Evolutionary conservation across 352 stramenopile genomes (phyloP).

Genomic region (Aphanomyces cochlioides): DNA sequence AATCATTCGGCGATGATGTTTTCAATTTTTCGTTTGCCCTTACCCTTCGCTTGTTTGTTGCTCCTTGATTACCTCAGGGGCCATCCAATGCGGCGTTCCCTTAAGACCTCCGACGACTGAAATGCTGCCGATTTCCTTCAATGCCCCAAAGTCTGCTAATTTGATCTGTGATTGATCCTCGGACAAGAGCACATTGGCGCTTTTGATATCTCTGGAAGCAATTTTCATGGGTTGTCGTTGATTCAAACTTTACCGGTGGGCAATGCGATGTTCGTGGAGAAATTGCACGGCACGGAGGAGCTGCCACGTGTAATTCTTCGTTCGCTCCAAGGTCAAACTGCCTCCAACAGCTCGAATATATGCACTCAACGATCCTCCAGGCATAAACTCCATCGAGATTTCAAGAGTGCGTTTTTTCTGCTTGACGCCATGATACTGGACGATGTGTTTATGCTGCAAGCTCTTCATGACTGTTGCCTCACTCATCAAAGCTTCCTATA

Average conservation of each 20-base stretch:
- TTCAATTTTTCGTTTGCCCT: slow-evolving; percentile 23
- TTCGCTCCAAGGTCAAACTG: slow-evolving; percentile 40
- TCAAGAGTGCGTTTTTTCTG: slow-evolving; percentile 57
- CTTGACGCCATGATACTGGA: slow-evolving; percentile 60
- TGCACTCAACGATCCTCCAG: slow-evolving; percentile 67
- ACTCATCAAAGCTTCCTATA: slow-evolving; percentile 46
- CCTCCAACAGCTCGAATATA: slow-evolving; percentile 48
- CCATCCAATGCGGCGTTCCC: slow-evolving; percentile 90
- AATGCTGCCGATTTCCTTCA: slow-evolving; percentile 63
- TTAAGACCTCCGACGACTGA: slow-evolving; percentile 78
- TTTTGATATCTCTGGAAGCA: slow-evolving; percentile 64
- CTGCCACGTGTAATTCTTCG: slow-evolving; percentile 72
- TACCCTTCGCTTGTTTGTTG: slow-evolving; percentile 42
- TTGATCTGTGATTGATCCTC: slow-evolving; percentile 46
- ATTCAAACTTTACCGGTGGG: slow-evolving; percentile 75
- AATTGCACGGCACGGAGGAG: slow-evolving; percentile 80
- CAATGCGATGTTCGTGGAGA: slow-evolving; percentile 83
- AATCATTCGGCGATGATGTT: neutral
- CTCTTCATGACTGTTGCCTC: slow-evolving; percentile 69
- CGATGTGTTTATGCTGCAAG: slow-evolving; percentile 51
- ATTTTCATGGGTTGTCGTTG: slow-evolving; percentile 12
- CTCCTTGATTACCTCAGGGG: slow-evolving; percentile 83
- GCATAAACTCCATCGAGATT: slow-evolving; percentile 88
- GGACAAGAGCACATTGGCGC: slow-evolving; percentile 76
- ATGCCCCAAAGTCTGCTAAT: slow-evolving; percentile 71